Base-by-base conservation (phyloP, 129 eudicot species). In the Chrysanthemum lavandulifolium region DNA sequence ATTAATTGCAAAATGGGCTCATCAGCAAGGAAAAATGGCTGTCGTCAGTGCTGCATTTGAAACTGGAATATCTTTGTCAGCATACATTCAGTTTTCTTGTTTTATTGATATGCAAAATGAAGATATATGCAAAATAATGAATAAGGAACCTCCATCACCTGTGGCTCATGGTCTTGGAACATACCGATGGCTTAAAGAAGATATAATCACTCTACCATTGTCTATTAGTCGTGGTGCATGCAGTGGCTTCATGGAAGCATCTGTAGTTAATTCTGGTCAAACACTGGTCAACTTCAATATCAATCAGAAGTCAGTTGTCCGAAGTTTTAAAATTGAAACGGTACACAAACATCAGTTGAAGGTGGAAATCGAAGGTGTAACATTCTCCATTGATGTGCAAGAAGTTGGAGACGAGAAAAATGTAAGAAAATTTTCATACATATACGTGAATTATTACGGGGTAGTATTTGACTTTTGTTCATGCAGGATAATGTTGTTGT, bases 131-230 rank as follows among this genome's bases (percentile, higher is more conserved):
- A 77, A 51, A 72, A 61, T 77, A 61, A 82, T 79, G 84, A 80
- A 80, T 36, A 84, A 64, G 76, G 85, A 86, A 81, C 77, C 72
- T 15, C 60, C 61, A 25, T 55, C 73, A 11, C 54, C 69, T 40
- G 79, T 84, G 29, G 96, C 93, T 18, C 99, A 94, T 74, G 99
- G 99, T 73, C 95, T 94, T 76, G 99, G 99, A 84, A 94, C 99
- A 25, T 94, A 86, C 76, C 79, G 77, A 48, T 94, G 99, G 99
- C 86, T 94, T 45, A 83, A 67, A 79, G 97, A 94, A 63, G 91
- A 94, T 62, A 84, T 86, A 51, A 73, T 79, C 29, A 43, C 72
- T 7, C 74, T 78, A 47, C 82, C 85, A 45, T 75, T 88, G 25
- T 58, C 67, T 73, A 80, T 90, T 50, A 33, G 23, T 57, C 73